Conservation (phyloP, 345 rosid genomes). For the Schrenkiella parvula region DNA sequence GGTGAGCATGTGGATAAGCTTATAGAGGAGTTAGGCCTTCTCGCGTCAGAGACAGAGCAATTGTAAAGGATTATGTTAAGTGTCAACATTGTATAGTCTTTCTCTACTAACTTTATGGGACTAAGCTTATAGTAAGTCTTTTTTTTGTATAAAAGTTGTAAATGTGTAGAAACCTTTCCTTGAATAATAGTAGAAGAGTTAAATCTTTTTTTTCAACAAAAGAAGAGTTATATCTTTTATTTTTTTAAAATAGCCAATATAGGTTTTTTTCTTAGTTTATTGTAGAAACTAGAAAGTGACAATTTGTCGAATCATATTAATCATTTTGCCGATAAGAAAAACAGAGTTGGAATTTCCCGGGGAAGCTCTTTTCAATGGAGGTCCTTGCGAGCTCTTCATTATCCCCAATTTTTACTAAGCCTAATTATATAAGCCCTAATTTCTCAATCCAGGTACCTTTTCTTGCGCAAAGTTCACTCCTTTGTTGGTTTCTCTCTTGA, state of each 20-base stretch:
- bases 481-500: background rate
- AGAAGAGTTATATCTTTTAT: background rate
- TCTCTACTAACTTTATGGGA: conserved; percentile 18
- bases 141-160: background rate
- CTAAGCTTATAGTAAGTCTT: background rate
- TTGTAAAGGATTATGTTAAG: conserved; percentile 13
- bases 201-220: background rate
- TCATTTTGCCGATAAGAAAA: conserved; percentile 21
- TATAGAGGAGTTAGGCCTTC: conserved; percentile 25
- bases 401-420: conserved; percentile 26
- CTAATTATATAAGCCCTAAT: conserved; percentile 15
- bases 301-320: background rate
- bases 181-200: conserved; percentile 7
- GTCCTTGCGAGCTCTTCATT: conserved; percentile 45
- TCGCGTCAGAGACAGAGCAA: conserved; percentile 11
- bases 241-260: background rate
- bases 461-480: background rate
- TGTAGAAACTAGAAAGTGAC: conserved; percentile 1
- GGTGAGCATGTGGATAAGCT: conserved; percentile 16
- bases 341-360: conserved; percentile 28
- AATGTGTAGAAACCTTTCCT: background rate
- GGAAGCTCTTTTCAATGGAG: conserved; percentile 49
- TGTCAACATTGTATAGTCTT: conserved; percentile 4
- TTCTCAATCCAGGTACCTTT: conserved; percentile 41
- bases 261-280: background rate